Evolutionary conservation across 2,329 filamentous ascomycete species (phyloP).

Genomic region (Sclerotinia spermophila): DNA sequence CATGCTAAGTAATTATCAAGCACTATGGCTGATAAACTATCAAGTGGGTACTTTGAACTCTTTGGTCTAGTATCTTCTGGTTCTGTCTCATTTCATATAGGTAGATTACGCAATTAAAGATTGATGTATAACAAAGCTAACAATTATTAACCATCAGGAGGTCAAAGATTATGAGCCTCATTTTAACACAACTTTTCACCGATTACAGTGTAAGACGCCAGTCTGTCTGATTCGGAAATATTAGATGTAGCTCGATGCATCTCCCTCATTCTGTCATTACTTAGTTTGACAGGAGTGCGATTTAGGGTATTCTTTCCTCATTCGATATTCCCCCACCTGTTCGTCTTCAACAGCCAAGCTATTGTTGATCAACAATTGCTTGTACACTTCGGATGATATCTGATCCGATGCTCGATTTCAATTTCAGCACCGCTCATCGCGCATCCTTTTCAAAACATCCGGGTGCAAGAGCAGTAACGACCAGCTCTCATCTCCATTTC

Average conservation of each 20-base stretch:
- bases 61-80: neutral
- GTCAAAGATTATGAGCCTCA: constrained; percentile 14
- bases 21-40: neutral
- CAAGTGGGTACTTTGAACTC: neutral
- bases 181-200: constrained; percentile 7
- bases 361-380: neutral
- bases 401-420: neutral
- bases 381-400: neutral
- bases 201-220: constrained; percentile 6
- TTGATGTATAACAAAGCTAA: constrained; percentile 7
- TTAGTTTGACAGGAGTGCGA: neutral
- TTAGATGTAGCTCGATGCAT: constrained; percentile 5
- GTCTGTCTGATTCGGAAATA: neutral
- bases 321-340: neutral
- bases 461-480: neutral
- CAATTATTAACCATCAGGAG: constrained; percentile 10
- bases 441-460: neutral
- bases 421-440: neutral
- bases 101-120: constrained; percentile 5
- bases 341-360: neutral
- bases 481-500: neutral
- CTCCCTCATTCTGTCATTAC: neutral
- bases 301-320: constrained; percentile 3
- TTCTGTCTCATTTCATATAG: neutral
- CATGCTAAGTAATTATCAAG: neutral